These are phyloP conservation scores for Zymoseptoria ardabiliae DNA, from an alignment of 2,329 filamentous ascomycete species.

Conservation along the genomic window DNA sequence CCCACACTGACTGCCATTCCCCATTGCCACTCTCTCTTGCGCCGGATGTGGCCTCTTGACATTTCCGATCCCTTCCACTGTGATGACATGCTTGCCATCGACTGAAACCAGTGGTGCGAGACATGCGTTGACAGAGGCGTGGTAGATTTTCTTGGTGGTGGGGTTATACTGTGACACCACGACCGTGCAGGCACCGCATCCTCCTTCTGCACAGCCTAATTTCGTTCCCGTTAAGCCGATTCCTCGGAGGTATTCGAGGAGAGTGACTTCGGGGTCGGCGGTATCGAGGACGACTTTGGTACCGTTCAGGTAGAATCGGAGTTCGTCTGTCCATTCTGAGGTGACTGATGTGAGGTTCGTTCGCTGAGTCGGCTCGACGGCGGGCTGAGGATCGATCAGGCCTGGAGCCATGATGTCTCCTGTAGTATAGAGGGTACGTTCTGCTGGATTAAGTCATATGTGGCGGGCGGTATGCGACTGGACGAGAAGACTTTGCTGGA, in stretches of 20 bases:
- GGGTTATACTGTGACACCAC: constrained; percentile 91
- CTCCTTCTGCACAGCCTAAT: constrained; percentile 90
- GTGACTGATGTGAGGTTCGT: constrained; percentile 56
- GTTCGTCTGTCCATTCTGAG: constrained; percentile 72
- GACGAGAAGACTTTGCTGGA: background rate
- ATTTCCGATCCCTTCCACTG: constrained; percentile 90
- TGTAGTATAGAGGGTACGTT: background rate
- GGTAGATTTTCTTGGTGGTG: constrained; percentile 85
- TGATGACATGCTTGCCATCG: constrained; percentile 97
- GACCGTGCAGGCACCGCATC: constrained; percentile 92
- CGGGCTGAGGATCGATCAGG: constrained; percentile 44
- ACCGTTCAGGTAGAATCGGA: constrained; percentile 91
- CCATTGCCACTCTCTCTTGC: constrained; percentile 84
- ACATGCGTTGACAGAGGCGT: constrained; percentile 94
- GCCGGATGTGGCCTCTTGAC: constrained; percentile 78
- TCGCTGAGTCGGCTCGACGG: constrained; percentile 39
- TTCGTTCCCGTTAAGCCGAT: constrained; percentile 94
- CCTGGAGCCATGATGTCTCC: constrained; percentile 49
- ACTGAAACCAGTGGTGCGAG: constrained; percentile 85
- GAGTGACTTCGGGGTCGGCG: constrained; percentile 82
- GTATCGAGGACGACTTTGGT: constrained; percentile 80
- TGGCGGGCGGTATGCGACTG: background rate
- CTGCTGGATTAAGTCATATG: background rate
- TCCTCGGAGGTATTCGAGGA: constrained; percentile 86
- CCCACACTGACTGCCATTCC: constrained; percentile 87